A percentile compares a stretch with the other conserved stretches of the same genome.
Evolutionary conservation across 108 stramenopile species (phyloP).

Genomic region (Cyclotella choctawhatcheeana): DNA sequence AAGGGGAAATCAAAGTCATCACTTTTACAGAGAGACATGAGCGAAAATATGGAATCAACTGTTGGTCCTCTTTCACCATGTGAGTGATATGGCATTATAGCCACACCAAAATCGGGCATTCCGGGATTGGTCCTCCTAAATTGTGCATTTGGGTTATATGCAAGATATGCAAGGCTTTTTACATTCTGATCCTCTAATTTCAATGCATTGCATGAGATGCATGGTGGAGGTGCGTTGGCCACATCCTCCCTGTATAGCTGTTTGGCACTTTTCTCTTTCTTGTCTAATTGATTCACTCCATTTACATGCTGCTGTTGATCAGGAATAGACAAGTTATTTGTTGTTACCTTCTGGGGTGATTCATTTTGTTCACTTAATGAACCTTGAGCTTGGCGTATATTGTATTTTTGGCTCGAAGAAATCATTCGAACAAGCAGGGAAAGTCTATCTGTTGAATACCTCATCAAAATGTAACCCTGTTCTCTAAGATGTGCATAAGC

Average conservation of each 20-base stretch:
- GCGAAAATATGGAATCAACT: slow-evolving; percentile 26
- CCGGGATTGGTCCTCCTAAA: slow-evolving; percentile 78
- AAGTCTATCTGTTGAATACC: slow-evolving; percentile 66
- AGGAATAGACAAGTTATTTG: background rate
- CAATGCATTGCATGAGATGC: slow-evolving; percentile 6
- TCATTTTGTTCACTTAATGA: background rate
- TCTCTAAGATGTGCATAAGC: slow-evolving; percentile 82
- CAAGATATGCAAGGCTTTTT: slow-evolving; percentile 59
- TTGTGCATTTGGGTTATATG: slow-evolving; percentile 74
- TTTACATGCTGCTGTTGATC: background rate
- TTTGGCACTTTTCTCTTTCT: background rate
- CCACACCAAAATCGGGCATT: slow-evolving; percentile 74
- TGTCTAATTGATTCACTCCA: background rate
- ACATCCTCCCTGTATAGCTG: slow-evolving; percentile 37
- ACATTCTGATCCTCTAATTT: background rate
- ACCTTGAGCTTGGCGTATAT: no score
- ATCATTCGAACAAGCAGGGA: slow-evolving; percentile 29
- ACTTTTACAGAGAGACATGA: slow-evolving; percentile 44
- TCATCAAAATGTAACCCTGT: slow-evolving; percentile 76
- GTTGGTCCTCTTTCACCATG: slow-evolving; percentile 27
- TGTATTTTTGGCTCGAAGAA: background rate
- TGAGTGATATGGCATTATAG: slow-evolving; percentile 57
- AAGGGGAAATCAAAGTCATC: slow-evolving; percentile 56
- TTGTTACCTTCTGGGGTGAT: background rate
- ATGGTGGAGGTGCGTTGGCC: slow-evolving; percentile 58